Conservation (phyloP, 495 filamentous ascomycete species). For the Penicillium angulare region DNA sequence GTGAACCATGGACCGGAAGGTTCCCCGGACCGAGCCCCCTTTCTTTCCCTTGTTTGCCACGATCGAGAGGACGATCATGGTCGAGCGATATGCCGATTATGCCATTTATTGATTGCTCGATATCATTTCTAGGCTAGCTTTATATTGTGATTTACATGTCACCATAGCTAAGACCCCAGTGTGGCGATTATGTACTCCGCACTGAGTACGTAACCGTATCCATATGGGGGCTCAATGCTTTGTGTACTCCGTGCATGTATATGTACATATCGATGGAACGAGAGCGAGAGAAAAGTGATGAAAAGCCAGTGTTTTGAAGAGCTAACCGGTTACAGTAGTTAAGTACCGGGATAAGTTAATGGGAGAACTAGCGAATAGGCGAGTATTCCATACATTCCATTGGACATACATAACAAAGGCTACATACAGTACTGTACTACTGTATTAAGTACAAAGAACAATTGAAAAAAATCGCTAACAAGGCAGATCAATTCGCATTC, state of each 20-base stretch:
- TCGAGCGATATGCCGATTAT: background rate
- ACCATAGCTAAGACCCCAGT: background rate
- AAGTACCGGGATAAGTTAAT: background rate
- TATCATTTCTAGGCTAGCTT: too few relatives aligned
- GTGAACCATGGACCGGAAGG: slow-evolving; percentile 26
- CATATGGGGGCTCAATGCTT: too few relatives aligned
- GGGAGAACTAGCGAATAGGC: background rate
- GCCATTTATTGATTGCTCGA: too few relatives aligned
- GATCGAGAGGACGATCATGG: slow-evolving; percentile 10
- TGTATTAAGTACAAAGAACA: too few relatives aligned
- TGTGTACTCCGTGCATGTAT: too few relatives aligned
- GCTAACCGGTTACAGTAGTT: background rate
- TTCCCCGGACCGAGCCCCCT: slow-evolving; percentile 20
- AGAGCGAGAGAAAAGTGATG: too few relatives aligned
- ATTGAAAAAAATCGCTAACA: too few relatives aligned
- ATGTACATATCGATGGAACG: too few relatives aligned
- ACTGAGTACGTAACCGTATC: background rate
- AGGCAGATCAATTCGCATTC: slow-evolving; percentile 11
- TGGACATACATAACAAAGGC: too few relatives aligned
- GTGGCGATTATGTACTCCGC: background rate
- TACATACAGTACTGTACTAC: too few relatives aligned
- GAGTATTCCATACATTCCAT: too few relatives aligned
- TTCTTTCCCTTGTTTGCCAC: slow-evolving; percentile 9
- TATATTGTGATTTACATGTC: background rate
- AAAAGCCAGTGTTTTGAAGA: too few relatives aligned